A percentile compares a stretch with the other conserved stretches of the same genome.
Evolutionary conservation across 345 rosid genomes (phyloP).

Genomic region (Diplotaxis tenuifolia): DNA sequence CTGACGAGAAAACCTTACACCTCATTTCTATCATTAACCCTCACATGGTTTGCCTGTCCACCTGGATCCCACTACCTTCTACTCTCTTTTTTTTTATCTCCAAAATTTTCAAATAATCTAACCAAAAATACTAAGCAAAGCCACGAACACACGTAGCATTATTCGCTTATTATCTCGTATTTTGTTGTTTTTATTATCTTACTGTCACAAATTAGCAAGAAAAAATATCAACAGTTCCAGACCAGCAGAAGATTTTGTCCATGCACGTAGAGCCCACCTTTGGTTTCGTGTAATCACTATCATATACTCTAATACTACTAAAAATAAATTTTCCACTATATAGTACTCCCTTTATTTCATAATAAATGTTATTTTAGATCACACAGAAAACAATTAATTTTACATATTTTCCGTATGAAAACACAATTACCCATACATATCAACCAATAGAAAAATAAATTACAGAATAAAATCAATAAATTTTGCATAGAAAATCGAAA

Average conservation of each 20-base stretch:
- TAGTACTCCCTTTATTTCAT: no score
- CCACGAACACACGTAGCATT: slow-evolving; percentile 16
- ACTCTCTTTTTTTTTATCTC: neutral
- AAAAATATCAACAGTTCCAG: slow-evolving; percentile 23
- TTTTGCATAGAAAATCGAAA: no score
- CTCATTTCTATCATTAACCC: slow-evolving; percentile 46
- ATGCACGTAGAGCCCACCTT: slow-evolving; percentile 25
- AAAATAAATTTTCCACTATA: neutral
- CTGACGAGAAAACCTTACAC: slow-evolving; percentile 42
- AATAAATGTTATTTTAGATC: no score
- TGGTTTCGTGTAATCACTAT: slow-evolving; percentile 12
- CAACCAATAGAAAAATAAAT: no score
- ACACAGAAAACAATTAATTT: no score
- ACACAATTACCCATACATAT: no score
- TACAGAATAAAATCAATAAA: no score
- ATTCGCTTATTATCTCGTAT: neutral
- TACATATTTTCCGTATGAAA: no score
- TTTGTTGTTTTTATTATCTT: slow-evolving; percentile 8
- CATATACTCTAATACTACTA: neutral
- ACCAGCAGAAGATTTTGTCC: slow-evolving; percentile 32
- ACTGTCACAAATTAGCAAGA: neutral
- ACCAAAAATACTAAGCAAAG: neutral
- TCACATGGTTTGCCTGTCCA: slow-evolving; percentile 64
- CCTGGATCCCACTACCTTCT: slow-evolving; percentile 37
- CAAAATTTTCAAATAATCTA: neutral